These are phyloP conservation scores for Licmophora abbreviata DNA, from an alignment of 108 stramenopile genomes.

Conservation along the genomic window DNA sequence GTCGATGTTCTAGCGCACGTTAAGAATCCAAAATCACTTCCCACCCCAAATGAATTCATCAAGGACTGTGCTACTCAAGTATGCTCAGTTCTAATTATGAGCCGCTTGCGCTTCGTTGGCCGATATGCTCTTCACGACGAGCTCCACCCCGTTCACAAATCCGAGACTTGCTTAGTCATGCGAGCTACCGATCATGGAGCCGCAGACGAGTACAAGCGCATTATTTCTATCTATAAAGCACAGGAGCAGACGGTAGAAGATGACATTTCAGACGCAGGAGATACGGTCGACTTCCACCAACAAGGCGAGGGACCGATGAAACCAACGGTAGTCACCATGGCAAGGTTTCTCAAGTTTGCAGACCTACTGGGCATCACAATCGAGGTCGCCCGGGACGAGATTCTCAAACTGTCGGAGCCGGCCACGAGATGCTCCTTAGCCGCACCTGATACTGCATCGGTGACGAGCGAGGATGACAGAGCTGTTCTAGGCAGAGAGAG, in stretches of 20 bases:
- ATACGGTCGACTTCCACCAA: background rate
- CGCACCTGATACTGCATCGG: slow-evolving; percentile 6
- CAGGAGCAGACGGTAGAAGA: slow-evolving; percentile 7
- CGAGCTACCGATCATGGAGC: slow-evolving; percentile 29
- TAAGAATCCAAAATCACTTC: slow-evolving; percentile 19
- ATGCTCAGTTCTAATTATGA: slow-evolving; percentile 17
- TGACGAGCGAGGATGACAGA: slow-evolving; percentile 4
- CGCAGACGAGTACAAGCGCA: slow-evolving; percentile 18
- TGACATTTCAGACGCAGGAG: slow-evolving; percentile 5
- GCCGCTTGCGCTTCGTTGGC: slow-evolving; percentile 25
- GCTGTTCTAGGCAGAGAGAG: background rate
- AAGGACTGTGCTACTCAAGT: slow-evolving; percentile 23
- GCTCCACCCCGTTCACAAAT: slow-evolving; percentile 14
- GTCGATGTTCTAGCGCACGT: slow-evolving; percentile 14
- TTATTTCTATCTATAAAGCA: background rate
- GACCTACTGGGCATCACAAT: slow-evolving; percentile 15
- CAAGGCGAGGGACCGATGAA: background rate
- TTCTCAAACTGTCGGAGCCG: background rate
- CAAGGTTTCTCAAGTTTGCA: slow-evolving; percentile 17
- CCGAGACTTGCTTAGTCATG: slow-evolving; percentile 24
- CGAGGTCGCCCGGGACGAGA: slow-evolving; percentile 9
- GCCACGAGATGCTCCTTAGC: background rate
- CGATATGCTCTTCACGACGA: slow-evolving; percentile 21
- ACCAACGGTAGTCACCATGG: slow-evolving; percentile 12
- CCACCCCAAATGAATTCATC: slow-evolving; percentile 10